Percentiles rank a stretch among this genome's conserved stretches.
These are phyloP conservation scores for Euphrasia arctica DNA, from an alignment of 305 asterid genomes.

Conservation along the genomic window DNA sequence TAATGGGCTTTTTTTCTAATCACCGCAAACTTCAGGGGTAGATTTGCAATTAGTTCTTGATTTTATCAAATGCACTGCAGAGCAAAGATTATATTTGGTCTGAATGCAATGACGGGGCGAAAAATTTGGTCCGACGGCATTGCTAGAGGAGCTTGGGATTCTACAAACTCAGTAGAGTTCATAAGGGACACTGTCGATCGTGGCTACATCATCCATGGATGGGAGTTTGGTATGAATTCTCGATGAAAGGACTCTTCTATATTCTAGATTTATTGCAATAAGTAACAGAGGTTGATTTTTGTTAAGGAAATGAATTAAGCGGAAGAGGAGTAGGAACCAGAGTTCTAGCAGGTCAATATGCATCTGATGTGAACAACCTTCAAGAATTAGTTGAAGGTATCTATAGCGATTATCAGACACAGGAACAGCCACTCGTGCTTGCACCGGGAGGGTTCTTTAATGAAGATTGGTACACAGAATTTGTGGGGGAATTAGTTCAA, in stretches of 20 bases:
- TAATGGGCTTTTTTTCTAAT: too few relatives aligned
- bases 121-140: slow-evolving; percentile 29
- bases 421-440: slow-evolving; percentile 57
- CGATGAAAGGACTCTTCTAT: neutral
- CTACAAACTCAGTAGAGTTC: slow-evolving; percentile 64
- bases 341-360: slow-evolving; percentile 63
- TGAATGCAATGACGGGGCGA: too few relatives aligned
- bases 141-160: slow-evolving; percentile 61
- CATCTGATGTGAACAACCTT: slow-evolving; percentile 44
- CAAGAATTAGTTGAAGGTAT: slow-evolving; percentile 42
- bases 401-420: slow-evolving; percentile 38
- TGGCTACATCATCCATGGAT: slow-evolving; percentile 54
- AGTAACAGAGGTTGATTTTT: neutral
- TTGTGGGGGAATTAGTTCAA: slow-evolving; percentile 36
- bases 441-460: slow-evolving; percentile 91
- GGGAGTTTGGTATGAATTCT: slow-evolving; percentile 80
- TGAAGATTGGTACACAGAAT: slow-evolving; percentile 54
- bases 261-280: neutral
- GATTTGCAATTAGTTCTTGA: too few relatives aligned
- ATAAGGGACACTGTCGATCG: slow-evolving; percentile 47
- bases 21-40: too few relatives aligned
- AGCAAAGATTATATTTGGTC: neutral
- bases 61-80: too few relatives aligned
- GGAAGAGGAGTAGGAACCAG: slow-evolving; percentile 70
- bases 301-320: slow-evolving; percentile 79